Percentiles rank a stretch among this genome's conserved stretches.
Evolutionary conservation across 805 yeast species (phyloP).

Genomic region (Candida palmyrensis): DNA sequence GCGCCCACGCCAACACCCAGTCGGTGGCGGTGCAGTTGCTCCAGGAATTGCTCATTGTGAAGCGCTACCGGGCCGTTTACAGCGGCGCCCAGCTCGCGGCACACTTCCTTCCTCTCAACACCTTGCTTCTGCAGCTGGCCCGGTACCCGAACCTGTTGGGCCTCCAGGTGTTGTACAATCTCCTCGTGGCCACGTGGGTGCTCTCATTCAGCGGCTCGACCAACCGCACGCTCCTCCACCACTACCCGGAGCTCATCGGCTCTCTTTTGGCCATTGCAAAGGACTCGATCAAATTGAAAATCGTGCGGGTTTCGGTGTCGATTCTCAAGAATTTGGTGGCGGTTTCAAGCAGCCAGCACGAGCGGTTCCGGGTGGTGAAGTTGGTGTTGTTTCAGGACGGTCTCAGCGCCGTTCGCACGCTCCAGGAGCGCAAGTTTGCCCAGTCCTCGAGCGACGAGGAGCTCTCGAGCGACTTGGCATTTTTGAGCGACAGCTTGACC

Average conservation of each 20-base stretch:
- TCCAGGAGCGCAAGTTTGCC: slow-evolving; percentile 86
- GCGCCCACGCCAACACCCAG: too few species aligned
- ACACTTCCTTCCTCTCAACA: slow-evolving; percentile 28
- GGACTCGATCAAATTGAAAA: slow-evolving; percentile 86
- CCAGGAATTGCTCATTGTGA: slow-evolving; percentile 53
- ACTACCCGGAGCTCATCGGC: slow-evolving; percentile 51
- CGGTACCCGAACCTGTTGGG: slow-evolving; percentile 38
- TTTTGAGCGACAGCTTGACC: slow-evolving; percentile 55
- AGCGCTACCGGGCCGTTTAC: slow-evolving; percentile 48
- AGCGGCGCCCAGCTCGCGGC: slow-evolving; percentile 29
- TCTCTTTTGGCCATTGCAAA: slow-evolving; percentile 56
- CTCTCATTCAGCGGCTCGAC: slow-evolving; percentile 65
- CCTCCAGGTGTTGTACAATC: slow-evolving; percentile 80
- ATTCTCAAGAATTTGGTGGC: slow-evolving; percentile 58
- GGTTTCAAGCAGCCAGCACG: slow-evolving; percentile 22
- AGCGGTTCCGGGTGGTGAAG: slow-evolving; percentile 50
- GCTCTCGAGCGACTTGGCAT: slow-evolving; percentile 63
- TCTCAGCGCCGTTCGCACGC: slow-evolving; percentile 56
- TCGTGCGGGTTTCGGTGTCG: slow-evolving; percentile 78
- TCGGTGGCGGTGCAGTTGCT: slow-evolving; percentile 57
- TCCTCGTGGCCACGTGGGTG: slow-evolving; percentile 78
- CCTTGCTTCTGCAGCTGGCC: slow-evolving; percentile 24
- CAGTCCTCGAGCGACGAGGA: slow-evolving; percentile 69
- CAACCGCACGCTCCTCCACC: slow-evolving; percentile 42
- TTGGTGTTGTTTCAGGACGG: slow-evolving; percentile 74